phyloP scores from a whole-genome alignment of 148 eudicot genomes.

The Heliamphora exappendiculata region DNA sequence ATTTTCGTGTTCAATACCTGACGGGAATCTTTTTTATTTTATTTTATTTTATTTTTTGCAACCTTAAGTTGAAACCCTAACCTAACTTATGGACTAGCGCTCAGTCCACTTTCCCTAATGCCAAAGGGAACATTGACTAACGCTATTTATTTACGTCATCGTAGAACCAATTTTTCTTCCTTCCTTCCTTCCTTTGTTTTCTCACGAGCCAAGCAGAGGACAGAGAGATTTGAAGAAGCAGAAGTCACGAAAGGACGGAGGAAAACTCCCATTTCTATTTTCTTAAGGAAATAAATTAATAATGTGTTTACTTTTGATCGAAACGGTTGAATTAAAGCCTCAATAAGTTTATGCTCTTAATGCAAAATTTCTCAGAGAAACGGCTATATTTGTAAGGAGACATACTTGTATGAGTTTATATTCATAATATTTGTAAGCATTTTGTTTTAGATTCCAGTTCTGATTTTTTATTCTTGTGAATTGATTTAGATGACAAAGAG shows the following conservation, averaged over 20 bases:
- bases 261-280: background rate
- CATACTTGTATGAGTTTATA: background rate
- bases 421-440: background rate
- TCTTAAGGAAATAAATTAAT: background rate
- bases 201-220: conserved; percentile 1
- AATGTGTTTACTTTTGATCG: background rate
- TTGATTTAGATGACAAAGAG: conserved; percentile 2
- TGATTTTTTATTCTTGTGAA: background rate
- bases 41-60: no score
- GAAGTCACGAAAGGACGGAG: conserved; percentile 12
- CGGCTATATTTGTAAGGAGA: background rate
- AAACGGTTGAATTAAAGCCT: background rate
- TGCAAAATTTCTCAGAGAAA: background rate
- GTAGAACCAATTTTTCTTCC: background rate
- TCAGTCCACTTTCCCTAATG: no score
- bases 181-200: background rate
- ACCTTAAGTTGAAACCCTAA: background rate
- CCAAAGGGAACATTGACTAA: no score
- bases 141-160: no score
- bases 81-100: no score
- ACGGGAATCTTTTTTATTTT: background rate
- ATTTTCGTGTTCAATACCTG: background rate
- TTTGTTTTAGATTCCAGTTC: background rate
- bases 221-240: background rate
- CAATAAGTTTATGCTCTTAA: background rate